A percentile compares a stretch with the other conserved stretches of the same genome.
Conservation (phyloP, 306 rosid species). For the Pyrus betulifolia region DNA sequence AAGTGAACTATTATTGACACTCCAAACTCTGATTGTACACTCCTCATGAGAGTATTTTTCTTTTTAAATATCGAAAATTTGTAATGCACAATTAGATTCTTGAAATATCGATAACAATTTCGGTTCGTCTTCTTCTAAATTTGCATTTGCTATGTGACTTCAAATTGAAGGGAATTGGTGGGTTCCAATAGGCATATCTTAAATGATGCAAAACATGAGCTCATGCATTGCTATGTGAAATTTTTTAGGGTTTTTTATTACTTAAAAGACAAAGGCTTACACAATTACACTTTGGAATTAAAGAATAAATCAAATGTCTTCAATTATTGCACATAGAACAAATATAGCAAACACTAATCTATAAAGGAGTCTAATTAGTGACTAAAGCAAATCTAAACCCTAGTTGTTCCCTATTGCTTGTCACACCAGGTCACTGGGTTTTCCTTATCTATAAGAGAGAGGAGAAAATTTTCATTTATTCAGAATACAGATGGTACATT, state of each 20-base stretch:
- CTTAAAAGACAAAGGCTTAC: neutral
- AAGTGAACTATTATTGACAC: no score
- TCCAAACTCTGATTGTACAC: no score
- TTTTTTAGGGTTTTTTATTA: neutral
- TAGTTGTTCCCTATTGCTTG: neutral
- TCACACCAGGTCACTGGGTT: neutral
- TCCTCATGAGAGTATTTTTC: no score
- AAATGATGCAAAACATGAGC: neutral
- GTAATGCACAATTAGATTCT: no score
- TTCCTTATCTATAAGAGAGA: neutral
- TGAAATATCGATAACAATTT: no score
- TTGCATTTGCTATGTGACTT: neutral
- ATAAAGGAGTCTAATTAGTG: neutral
- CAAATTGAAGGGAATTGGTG: neutral
- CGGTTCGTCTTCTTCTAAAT: neutral
- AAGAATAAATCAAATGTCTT: neutral
- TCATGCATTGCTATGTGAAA: neutral
- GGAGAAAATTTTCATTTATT: no score
- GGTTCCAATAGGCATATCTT: neutral
- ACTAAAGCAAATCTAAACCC: neutral
- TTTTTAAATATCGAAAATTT: no score
- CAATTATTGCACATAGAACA: neutral
- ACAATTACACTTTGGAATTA: neutral
- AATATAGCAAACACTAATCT: neutral
- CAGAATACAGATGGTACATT: no score